phyloP scores from a whole-genome alignment of 2,329 filamentous ascomycete species.

The Rhynchosporium graminicola region DNA sequence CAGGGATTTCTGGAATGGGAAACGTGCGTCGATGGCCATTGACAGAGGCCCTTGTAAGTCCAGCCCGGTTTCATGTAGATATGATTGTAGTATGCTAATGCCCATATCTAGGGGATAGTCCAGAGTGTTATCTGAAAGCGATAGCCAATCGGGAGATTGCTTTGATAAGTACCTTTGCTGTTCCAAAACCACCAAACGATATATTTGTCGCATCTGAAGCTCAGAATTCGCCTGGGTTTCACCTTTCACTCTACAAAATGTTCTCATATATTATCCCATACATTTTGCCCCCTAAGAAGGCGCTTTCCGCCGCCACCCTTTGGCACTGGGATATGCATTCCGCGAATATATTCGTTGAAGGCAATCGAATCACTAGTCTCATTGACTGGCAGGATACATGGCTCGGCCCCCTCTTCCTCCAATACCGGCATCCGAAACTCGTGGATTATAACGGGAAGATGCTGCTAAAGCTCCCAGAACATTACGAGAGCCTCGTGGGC shows the following conservation, averaged over 20 bases:
- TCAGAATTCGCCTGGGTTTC: conserved; percentile 38
- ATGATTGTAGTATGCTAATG: conserved; percentile 16
- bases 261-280: conserved; percentile 40
- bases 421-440: conserved; percentile 36
- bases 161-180: conserved; percentile 41
- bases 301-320: conserved; percentile 38
- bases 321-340: conserved; percentile 45
- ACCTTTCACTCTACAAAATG: conserved; percentile 41
- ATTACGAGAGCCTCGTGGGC: conserved; percentile 34
- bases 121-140: conserved; percentile 40
- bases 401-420: conserved; percentile 29
- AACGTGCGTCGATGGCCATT: conserved; percentile 41
- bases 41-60: conserved; percentile 46
- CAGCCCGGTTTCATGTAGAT: conserved; percentile 17
- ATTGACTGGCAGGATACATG: conserved; percentile 43
- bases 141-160: conserved; percentile 41
- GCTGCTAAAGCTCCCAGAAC: conserved; percentile 36
- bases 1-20: conserved; percentile 41
- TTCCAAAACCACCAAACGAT: conserved; percentile 31
- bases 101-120: conserved; percentile 39
- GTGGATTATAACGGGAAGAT: conserved; percentile 39
- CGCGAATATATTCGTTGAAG: conserved; percentile 45
- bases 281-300: conserved; percentile 37
- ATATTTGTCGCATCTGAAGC: conserved; percentile 32
- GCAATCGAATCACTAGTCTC: conserved; percentile 41